A percentile compares a stretch with the other conserved stretches of the same genome.
Evolutionary conservation across 371 early-diverging fungal species (phyloP).

Genomic region (Paramicrosporidium saccamoebae): DNA sequence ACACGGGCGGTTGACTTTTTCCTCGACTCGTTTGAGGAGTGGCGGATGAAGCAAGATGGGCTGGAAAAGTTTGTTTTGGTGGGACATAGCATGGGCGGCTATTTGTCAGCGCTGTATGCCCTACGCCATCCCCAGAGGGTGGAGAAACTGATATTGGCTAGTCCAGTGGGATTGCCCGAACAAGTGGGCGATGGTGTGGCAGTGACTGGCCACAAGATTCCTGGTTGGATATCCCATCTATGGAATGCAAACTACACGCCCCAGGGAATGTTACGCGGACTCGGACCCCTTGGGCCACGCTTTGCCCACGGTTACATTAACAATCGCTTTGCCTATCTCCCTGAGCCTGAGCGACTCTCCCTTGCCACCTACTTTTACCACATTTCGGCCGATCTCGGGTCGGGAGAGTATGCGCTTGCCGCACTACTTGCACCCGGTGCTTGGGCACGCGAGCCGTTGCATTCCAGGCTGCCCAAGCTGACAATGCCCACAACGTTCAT

Average conservation of each 20-base stretch:
- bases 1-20: too few relatives aligned
- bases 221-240: slow-evolving; percentile 7
- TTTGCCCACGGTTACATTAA: slow-evolving; percentile 29
- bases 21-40: slow-evolving; percentile 58
- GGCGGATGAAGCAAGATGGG: slow-evolving; percentile 26
- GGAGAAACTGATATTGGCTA: slow-evolving; percentile 53
- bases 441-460: slow-evolving; percentile 39
- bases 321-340: slow-evolving; percentile 22
- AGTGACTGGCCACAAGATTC: not conserved
- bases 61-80: slow-evolving; percentile 44
- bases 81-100: slow-evolving; percentile 63
- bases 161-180: slow-evolving; percentile 19
- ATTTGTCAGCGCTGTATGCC: slow-evolving; percentile 50
- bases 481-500: slow-evolving; percentile 41
- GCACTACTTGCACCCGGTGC: slow-evolving; percentile 47
- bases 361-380: slow-evolving; percentile 26
- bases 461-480: slow-evolving; percentile 18
- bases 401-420: slow-evolving; percentile 10
- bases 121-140: slow-evolving; percentile 52
- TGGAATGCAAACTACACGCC: slow-evolving; percentile 46
- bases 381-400: slow-evolving; percentile 29
- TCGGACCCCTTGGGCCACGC: slow-evolving; percentile 39
- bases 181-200: not conserved
- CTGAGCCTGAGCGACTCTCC: slow-evolving; percentile 15
- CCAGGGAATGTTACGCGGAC: slow-evolving; percentile 31